Evolutionary conservation across 129 eudicot species (phyloP).

Genomic region (Deinandra increscens): DNA sequence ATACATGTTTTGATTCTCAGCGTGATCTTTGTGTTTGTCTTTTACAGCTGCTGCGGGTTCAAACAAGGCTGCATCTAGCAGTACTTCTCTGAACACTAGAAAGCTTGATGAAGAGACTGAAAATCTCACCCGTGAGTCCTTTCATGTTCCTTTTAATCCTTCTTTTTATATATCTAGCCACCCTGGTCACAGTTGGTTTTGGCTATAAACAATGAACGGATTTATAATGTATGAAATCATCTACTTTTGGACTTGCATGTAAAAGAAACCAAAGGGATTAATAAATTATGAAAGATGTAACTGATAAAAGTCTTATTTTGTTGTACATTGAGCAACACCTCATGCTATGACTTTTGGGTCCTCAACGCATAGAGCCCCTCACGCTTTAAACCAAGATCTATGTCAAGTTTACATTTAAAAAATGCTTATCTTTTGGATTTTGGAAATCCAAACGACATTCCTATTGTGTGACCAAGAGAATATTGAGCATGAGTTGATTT

Average conservation of each 20-base stretch:
- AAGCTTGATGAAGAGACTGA: conserved; percentile 91
- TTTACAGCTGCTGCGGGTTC: conserved; percentile 67
- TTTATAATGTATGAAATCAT: not conserved
- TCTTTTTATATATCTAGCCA: not conserved
- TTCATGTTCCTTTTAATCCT: not conserved
- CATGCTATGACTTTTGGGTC: no score
- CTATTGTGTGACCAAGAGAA: not conserved
- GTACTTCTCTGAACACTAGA: conserved; percentile 83
- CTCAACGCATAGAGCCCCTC: no score
- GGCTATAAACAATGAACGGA: not conserved
- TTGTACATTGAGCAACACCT: no score
- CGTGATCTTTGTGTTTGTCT: not conserved
- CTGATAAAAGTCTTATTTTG: no score
- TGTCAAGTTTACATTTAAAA: not conserved
- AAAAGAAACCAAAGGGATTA: not conserved
- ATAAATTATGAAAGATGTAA: no score
- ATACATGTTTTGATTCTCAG: not conserved
- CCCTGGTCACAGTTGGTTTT: not conserved
- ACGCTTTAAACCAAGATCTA: no score
- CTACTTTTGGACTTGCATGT: no score
- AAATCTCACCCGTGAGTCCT: conserved; percentile 71
- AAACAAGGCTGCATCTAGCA: conserved; percentile 85
- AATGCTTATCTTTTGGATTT: not conserved
- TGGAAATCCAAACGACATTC: not conserved
- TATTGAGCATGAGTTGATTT: not conserved